Conservation (phyloP, 2,329 filamentous ascomycete species). For the Didymella segeticola region DNA sequence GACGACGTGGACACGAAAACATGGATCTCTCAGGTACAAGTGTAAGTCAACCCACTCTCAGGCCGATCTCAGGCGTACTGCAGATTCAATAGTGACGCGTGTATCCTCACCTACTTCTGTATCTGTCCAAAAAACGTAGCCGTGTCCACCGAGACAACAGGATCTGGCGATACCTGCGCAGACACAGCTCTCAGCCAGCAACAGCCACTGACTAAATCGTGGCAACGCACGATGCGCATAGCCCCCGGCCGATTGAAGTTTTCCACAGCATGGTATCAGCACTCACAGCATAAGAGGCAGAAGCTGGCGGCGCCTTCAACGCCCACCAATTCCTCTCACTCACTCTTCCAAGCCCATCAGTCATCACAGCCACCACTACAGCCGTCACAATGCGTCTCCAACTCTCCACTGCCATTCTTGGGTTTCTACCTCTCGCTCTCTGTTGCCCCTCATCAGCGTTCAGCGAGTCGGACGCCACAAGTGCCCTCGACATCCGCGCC, state of each 20-base stretch:
- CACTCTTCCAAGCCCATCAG: not conserved
- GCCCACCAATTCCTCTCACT: not conserved
- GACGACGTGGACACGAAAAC: not conserved
- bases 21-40: not conserved
- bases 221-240: not conserved
- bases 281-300: slow-evolving; percentile 3
- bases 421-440: not conserved
- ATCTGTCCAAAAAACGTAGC: not conserved
- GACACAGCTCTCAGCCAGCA: not conserved
- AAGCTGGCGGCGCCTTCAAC: slow-evolving; percentile 9
- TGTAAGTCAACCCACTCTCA: not conserved
- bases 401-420: not conserved
- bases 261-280: not conserved
- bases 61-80: not conserved
- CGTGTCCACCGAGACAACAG: not conserved
- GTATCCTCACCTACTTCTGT: not conserved
- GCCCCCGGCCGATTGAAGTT: not conserved
- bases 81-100: not conserved
- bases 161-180: not conserved
- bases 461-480: not conserved
- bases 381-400: slow-evolving; percentile 5
- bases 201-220: not conserved
- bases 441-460: not conserved
- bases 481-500: not conserved
- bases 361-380: not conserved